phyloP scores from a whole-genome alignment of 2,329 filamentous ascomycete genomes.

The Mariannaea elegans region DNA sequence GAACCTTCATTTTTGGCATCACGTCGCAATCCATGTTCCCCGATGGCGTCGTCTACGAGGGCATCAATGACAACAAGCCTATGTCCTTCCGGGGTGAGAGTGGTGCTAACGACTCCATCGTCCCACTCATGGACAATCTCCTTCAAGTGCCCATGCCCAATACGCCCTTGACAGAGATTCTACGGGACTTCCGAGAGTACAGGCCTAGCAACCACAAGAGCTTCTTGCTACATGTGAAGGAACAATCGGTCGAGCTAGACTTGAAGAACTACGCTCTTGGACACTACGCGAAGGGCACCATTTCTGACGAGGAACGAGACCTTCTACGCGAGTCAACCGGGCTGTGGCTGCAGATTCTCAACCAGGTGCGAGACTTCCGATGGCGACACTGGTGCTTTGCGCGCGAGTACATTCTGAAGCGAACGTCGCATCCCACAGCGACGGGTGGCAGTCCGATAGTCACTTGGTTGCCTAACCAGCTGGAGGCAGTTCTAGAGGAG shows the following conservation, averaged over 20 bases:
- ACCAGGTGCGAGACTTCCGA: conserved; percentile 82
- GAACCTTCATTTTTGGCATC: conserved; percentile 97
- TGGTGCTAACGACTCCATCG: conserved; percentile 94
- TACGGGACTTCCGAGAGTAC: conserved; percentile 89
- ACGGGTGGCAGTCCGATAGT: conserved; percentile 85
- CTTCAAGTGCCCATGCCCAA: conserved; percentile 87
- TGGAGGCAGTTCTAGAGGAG: conserved; percentile 76
- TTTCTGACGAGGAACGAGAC: conserved; percentile 44
- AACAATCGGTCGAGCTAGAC: conserved; percentile 56
- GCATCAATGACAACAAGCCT: conserved; percentile 74
- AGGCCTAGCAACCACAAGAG: conserved; percentile 87
- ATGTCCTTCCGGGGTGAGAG: conserved; percentile 90
- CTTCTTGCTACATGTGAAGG: conserved; percentile 78
- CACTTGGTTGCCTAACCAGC: conserved; percentile 85
- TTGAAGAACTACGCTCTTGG: conserved; percentile 68
- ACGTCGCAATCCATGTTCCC: conserved; percentile 95
- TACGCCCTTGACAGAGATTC: conserved; percentile 87
- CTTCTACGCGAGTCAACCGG: conserved; percentile 63
- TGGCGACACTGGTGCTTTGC: conserved; percentile 90
- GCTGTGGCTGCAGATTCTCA: conserved; percentile 71
- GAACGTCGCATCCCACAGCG: conserved; percentile 78
- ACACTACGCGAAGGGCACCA: conserved; percentile 23
- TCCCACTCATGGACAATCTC: conserved; percentile 89
- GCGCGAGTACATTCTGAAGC: conserved; percentile 84
- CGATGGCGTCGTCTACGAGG: conserved; percentile 88